Base-by-base conservation (phyloP, 164 flowering plant genomes). In the Dillenia suffruticosa region DNA sequence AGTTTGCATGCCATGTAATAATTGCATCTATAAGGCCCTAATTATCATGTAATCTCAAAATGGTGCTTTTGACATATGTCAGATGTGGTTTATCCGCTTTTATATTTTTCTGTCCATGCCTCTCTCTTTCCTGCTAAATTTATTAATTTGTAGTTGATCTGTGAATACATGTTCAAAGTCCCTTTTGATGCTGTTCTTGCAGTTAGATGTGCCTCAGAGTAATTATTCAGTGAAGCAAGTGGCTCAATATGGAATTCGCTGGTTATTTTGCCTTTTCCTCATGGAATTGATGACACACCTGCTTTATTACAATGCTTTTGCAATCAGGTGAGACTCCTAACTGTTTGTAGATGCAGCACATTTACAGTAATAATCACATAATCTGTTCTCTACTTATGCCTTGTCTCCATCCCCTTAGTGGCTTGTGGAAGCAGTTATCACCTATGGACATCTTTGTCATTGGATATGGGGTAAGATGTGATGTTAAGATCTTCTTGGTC, bases 381-480 rank as follows among this genome's bases (percentile, higher is more conserved):
- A 16, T 51, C 14, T 22, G 15, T 63, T 62, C 10, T 50, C 24
- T 19, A 16, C 44, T n/a, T 3, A 26, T 49, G 24, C 19, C 0
- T 11, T 46, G 74, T 24, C 53, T 56, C 16, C 19, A 55, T 66
- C 10, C 56, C 16, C 47, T 22, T 59, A 94, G 99, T 76, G 96
- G 89, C 58, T 56, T 79, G 53, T 94, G 99, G 99, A 84, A 71
- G 61, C 75, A 79, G 17, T 70, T 89, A 61, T 84, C 99, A 68
- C 92, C 99, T 57, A 58, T 83, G 78, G 97, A 91, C 59, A 80
- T 86, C 58, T 94, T 91, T 75, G 88, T 94, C 63, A 75, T 94
- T 62, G 99, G 99, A 66, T 94, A 94, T 74, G 99, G 99, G 82
- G 99, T 94, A 81, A 86, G 95, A 50, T 56, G 56, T 77, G 49